Conservation (phyloP, 1,139 yeast genomes). For the Geotrichum fermentans region DNA sequence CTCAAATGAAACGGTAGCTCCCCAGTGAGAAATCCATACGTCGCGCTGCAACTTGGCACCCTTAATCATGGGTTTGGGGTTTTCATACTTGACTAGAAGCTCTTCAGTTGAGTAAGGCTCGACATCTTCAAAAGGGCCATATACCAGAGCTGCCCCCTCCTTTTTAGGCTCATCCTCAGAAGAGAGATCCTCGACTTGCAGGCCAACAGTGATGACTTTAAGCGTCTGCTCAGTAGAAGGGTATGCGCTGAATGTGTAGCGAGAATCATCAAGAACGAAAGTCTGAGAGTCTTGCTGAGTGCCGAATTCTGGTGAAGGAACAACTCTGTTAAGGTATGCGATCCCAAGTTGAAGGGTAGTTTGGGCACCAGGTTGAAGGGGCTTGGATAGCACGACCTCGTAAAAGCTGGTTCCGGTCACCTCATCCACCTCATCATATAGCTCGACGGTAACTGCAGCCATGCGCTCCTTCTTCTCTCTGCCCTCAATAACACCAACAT, state of each 20-base stretch:
- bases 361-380: slow-evolving; percentile 59
- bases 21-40: slow-evolving; percentile 80
- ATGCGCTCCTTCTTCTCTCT: slow-evolving; percentile 24
- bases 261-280: slow-evolving; percentile 51
- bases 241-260: slow-evolving; percentile 62
- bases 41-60: slow-evolving; percentile 64
- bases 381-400: slow-evolving; percentile 53
- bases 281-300: slow-evolving; percentile 60
- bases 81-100: slow-evolving; percentile 57
- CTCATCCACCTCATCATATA: slow-evolving; percentile 20
- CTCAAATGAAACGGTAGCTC: slow-evolving; percentile 58
- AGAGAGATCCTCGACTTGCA: slow-evolving; percentile 25
- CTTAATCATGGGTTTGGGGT: slow-evolving; percentile 60
- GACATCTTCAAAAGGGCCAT: slow-evolving; percentile 52
- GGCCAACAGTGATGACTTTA: slow-evolving; percentile 20
- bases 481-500: slow-evolving; percentile 46
- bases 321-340: slow-evolving; percentile 47
- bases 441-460: slow-evolving; percentile 20
- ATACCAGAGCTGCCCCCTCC: slow-evolving; percentile 39
- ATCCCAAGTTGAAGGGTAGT: slow-evolving; percentile 50
- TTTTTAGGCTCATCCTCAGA: slow-evolving; percentile 21
- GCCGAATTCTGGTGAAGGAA: slow-evolving; percentile 62
- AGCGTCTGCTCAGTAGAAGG: slow-evolving; percentile 44
- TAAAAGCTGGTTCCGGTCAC: slow-evolving; percentile 36
- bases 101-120: slow-evolving; percentile 48